Evolutionary conservation across 2,329 filamentous ascomycete genomes (phyloP).

Genomic region (Colletotrichum endophyticum): DNA sequence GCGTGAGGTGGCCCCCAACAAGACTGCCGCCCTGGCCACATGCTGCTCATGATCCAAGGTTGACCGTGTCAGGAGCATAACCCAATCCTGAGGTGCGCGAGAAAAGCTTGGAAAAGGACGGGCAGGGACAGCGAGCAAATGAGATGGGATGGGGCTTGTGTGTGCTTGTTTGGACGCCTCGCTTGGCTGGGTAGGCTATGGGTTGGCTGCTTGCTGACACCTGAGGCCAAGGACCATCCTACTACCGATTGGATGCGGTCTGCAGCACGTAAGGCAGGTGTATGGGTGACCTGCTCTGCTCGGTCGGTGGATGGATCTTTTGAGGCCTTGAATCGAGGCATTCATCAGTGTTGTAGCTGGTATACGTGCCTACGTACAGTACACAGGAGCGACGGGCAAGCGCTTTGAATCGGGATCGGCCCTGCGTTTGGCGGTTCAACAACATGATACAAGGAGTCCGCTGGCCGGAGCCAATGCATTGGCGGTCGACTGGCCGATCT

Average conservation of each 20-base stretch:
- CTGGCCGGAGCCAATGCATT: neutral
- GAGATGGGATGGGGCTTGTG: neutral
- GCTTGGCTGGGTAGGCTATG: neutral
- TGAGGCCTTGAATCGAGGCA: neutral
- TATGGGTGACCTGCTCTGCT: neutral
- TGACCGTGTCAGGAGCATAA: neutral
- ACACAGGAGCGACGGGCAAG: neutral
- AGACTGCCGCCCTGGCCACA: neutral
- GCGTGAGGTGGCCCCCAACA: neutral
- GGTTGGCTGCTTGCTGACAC: neutral
- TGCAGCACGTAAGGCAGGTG: neutral
- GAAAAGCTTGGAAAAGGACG: neutral
- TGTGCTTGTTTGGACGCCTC: slow-evolving; percentile 8
- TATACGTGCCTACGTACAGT: neutral
- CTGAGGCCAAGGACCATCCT: neutral
- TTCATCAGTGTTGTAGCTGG: neutral
- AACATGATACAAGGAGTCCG: slow-evolving; percentile 3
- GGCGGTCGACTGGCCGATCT: neutral
- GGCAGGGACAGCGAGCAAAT: neutral
- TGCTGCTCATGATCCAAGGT: neutral
- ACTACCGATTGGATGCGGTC: neutral
- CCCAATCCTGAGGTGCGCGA: neutral
- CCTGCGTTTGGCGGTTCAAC: slow-evolving; percentile 12
- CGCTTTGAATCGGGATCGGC: slow-evolving; percentile 19
- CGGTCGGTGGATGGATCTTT: neutral